Conservation (phyloP, 225 moss, liverwort and hornwort genomes). For the Asterella californica region DNA sequence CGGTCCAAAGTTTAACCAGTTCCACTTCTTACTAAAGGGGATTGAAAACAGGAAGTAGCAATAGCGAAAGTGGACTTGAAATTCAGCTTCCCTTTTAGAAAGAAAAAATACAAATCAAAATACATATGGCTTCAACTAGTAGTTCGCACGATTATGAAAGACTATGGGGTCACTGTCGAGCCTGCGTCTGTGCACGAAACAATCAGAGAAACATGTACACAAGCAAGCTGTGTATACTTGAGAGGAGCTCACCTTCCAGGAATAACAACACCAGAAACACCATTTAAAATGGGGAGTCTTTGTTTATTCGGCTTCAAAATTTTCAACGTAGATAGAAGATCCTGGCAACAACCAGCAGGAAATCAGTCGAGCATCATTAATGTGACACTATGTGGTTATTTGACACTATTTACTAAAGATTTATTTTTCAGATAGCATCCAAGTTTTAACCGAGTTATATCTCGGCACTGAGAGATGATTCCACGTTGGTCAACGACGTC, state of each 20-base stretch:
- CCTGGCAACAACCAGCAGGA: constrained; percentile 28
- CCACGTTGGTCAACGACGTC: no score
- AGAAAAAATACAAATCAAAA: not conserved
- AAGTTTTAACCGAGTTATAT: not conserved
- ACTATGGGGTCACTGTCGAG: not conserved
- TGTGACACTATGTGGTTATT: not conserved
- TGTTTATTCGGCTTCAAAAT: constrained; percentile 59
- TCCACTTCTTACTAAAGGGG: not conserved
- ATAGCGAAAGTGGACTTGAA: no score
- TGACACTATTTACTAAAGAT: no score
- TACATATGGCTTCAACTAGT: not conserved
- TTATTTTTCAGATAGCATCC: not conserved
- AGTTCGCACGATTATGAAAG: no score
- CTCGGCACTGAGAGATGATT: no score
- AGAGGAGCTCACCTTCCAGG: constrained; percentile 53
- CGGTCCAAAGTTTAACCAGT: not conserved
- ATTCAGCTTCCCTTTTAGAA: no score
- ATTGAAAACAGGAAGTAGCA: no score
- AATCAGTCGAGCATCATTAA: not conserved
- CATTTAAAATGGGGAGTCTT: constrained; percentile 67
- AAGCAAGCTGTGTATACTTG: not conserved
- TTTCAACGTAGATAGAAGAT: constrained; percentile 27
- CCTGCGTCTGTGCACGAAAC: not conserved
- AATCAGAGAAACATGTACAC: not conserved
- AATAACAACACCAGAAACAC: constrained; percentile 56